These are phyloP conservation scores for Phytophthora pluvialis DNA, from an alignment of 352 stramenopile species.

Conservation along the genomic window DNA sequence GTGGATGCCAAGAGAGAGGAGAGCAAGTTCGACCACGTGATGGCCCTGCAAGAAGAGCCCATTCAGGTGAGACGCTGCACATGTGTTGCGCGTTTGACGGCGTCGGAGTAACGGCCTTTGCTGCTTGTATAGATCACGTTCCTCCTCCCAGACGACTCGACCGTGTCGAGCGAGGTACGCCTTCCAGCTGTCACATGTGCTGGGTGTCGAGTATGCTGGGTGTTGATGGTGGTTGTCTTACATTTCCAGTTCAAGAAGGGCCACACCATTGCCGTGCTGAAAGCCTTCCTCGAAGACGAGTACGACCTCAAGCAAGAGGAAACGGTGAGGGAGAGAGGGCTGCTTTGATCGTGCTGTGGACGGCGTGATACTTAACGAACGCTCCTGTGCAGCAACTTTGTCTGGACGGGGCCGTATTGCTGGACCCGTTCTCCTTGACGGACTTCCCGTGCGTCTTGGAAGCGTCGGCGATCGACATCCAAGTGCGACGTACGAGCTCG, in stretches of 20 bases:
- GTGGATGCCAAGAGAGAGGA: constrained; percentile 27
- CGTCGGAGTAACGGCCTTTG: neutral
- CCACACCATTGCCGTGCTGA: constrained; percentile 65
- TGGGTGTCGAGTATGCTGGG: neutral
- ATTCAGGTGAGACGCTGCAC: constrained; percentile 40
- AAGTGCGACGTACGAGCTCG: constrained; percentile 39
- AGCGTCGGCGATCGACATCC: constrained; percentile 46
- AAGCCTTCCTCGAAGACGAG: constrained; percentile 65
- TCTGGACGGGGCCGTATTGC: constrained; percentile 43
- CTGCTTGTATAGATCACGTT: constrained; percentile 54
- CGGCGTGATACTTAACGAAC: neutral
- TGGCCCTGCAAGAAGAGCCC: constrained; percentile 60
- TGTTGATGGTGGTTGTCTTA: constrained; percentile 1
- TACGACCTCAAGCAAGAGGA: constrained; percentile 44
- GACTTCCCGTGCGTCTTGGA: constrained; percentile 57
- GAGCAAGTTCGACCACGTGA: constrained; percentile 67
- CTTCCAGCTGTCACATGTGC: neutral
- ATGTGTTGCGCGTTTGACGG: neutral
- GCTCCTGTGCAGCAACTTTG: constrained; percentile 44
- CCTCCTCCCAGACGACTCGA: constrained; percentile 63
- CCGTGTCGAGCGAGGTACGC: constrained; percentile 44
- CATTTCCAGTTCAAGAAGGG: constrained; percentile 66
- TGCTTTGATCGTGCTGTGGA: neutral
- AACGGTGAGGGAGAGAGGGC: constrained; percentile 30
- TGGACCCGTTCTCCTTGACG: constrained; percentile 71